Conservation (phyloP, 805 yeast species). For the Hanseniaspora thailandica region DNA sequence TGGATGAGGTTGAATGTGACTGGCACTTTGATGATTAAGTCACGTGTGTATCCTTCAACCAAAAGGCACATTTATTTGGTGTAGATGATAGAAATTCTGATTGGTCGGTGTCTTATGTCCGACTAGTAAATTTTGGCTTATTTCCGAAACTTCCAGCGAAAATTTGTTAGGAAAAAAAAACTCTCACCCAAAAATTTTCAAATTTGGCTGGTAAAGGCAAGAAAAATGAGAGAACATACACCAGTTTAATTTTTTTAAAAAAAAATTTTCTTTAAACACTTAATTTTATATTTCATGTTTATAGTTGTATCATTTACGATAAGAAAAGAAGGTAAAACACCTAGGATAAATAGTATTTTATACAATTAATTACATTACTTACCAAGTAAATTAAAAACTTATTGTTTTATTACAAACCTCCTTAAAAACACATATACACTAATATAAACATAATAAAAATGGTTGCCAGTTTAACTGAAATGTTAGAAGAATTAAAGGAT, state of each 20-base stretch:
- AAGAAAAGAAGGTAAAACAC: neutral
- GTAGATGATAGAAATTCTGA: too few species aligned
- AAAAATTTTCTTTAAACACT: neutral
- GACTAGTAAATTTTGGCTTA: neutral
- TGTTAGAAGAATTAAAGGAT: constrained; percentile 59
- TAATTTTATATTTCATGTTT: too few species aligned
- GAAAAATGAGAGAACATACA: too few species aligned
- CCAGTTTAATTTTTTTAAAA: too few species aligned
- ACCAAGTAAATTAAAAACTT: neutral
- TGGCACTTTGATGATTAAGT: neutral
- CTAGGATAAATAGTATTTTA: neutral
- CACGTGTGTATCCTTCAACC: too few species aligned
- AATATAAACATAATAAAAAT: constrained; percentile 21
- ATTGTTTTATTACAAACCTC: neutral
- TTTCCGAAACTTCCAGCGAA: neutral
- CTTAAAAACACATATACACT: neutral
- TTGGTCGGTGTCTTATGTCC: neutral
- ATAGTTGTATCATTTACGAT: too few species aligned
- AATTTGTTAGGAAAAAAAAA: neutral
- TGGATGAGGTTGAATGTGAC: neutral
- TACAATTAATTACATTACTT: neutral
- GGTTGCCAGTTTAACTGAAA: constrained; percentile 32
- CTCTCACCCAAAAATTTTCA: neutral
- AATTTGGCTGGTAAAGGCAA: too few species aligned
- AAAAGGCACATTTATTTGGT: too few species aligned